Evolutionary conservation across 2,329 filamentous ascomycete genomes (phyloP).

Genomic region (Monosporascus sp.): DNA sequence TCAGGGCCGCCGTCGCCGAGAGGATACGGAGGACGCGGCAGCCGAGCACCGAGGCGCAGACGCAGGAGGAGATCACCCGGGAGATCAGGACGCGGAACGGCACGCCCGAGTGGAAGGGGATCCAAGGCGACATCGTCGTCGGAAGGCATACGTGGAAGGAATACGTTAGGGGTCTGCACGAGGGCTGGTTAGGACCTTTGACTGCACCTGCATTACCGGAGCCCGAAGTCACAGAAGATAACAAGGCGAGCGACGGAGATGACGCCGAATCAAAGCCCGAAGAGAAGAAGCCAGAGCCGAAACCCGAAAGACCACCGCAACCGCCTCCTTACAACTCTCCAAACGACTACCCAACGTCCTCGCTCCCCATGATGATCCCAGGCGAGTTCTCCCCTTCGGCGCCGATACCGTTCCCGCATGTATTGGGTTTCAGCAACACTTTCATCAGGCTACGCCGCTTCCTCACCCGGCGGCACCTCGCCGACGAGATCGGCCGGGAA

Average conservation of each 20-base stretch:
- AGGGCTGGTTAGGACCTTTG: constrained; percentile 90
- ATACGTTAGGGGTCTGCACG: constrained; percentile 86
- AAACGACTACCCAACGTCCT: constrained; percentile 62
- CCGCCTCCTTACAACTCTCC: constrained; percentile 70
- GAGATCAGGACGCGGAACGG: constrained; percentile 60
- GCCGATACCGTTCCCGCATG: constrained; percentile 75
- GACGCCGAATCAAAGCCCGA: constrained; percentile 35
- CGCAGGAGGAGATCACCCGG: constrained; percentile 56
- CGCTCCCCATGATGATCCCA: constrained; percentile 62
- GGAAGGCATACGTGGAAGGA: constrained; percentile 96
- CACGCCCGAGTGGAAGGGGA: constrained; percentile 65
- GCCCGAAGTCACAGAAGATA: constrained; percentile 10
- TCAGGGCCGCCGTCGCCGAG: constrained; percentile 81
- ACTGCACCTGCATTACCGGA: constrained; percentile 48
- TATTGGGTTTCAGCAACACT: constrained; percentile 89
- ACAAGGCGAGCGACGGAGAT: constrained; percentile 12
- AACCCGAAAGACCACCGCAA: constrained; percentile 54
- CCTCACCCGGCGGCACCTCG: constrained; percentile 76
- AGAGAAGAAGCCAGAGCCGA: constrained; percentile 43
- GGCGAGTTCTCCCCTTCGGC: constrained; percentile 65
- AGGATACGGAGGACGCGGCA: constrained; percentile 69
- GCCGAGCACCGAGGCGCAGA: constrained; percentile 44
- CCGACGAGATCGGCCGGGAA: constrained; percentile 80
- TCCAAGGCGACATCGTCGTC: constrained; percentile 79
- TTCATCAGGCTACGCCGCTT: constrained; percentile 82